Base-by-base conservation (phyloP, 2,329 filamentous ascomycete species). In the Alternaria novae-zelandiae region DNA sequence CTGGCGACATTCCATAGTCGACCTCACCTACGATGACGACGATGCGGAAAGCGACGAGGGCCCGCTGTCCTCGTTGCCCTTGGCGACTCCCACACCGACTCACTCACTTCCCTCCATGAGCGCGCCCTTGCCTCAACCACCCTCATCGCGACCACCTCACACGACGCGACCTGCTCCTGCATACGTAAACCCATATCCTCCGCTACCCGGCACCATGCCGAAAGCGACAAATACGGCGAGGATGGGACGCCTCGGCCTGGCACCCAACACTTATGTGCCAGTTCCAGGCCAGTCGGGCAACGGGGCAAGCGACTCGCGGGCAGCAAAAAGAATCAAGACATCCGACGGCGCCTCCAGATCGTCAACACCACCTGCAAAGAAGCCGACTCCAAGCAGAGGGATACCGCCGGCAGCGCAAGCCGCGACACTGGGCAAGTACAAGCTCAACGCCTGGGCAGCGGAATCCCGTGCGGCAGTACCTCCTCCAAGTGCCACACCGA, bases 311-410 rank as follows among this genome's bases (percentile, higher is more conserved):
- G 54, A 26, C 15, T 20, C 43, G 9, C 63, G 64, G 13, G 26
- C 64, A 15, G 59, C 61, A 10, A 78, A 78, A 57, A 71, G 74
- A 56, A 67, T 73, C 57, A 77, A 68, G 54, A 20, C 73, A 4
- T 67, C 69, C 1, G 46, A 10, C 11, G 13, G 53, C 11, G 44
- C 28, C 9, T n/a, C 3, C 5, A 23, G 15, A 43, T 4, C 44
- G 13, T 20, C 20, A 11, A n/a, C 8, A 30, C 17, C 5, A 30
- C 15, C 21, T n/a, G 25, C 25, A 15, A 17, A 54, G 28, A 21
- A 28, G 23, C 23, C 23, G 6, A 26, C 23, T 2, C 13, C 23
- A 49, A 4, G 26, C 13, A 49, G 23, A 28, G 46, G 15, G 10
- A 17, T 49, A 12, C 46, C 46, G 23, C 25, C 46, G 5, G 46